Evolutionary conservation across 306 rosid species (phyloP), one percentile per base, ranked within the genome.

Genomic region (Argentina anserina): DNA sequence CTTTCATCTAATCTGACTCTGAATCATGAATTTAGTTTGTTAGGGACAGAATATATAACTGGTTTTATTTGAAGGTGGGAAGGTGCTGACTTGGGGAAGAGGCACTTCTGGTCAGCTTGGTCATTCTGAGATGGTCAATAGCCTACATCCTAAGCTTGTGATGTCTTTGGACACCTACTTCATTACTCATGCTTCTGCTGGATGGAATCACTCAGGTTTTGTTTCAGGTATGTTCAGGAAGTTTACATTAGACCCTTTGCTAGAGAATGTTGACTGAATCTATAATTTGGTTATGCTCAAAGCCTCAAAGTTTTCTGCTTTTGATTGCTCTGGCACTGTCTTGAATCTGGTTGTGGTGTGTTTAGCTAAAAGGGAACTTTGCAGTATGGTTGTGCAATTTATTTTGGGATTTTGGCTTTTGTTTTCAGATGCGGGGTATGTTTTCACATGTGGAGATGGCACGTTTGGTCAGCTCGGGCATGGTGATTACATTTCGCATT

Each of bases 391-490:
- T 49, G 18, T 72, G 70, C 28, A 33, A 74, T 33, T 79, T 70
- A 0, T 12, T 15, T 42, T 28, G 12, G 41, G 55, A 29, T 18
- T 34, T 41, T 2, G 26, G n/a, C 62, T 45, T 60, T 75, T 75
- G 53, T 71, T 81, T 82, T 31, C 66, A 91, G 99, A 85, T 84
- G 34, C 36, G 18, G 90, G 96, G 49, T 65, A 39, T 69, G 68
- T 89, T 62, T 94, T 86, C 86, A 91, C 90, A 14, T 94, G 96
- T 77, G 99, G 93, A 31, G 97, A 91, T 76, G 97, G 97, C 23
- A 80, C 92, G 1, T 94, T 94, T 86, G 99, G 96, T 65, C 99
- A 94, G 90, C 92, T 94, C n/a, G 97, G 97, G 40, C 99, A 88
- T 79, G 96, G 97, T 5, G 91, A 91, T 75, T 67, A 66, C 73